Conservation (phyloP, 129 eudicot species). For the Tagetes patula region DNA sequence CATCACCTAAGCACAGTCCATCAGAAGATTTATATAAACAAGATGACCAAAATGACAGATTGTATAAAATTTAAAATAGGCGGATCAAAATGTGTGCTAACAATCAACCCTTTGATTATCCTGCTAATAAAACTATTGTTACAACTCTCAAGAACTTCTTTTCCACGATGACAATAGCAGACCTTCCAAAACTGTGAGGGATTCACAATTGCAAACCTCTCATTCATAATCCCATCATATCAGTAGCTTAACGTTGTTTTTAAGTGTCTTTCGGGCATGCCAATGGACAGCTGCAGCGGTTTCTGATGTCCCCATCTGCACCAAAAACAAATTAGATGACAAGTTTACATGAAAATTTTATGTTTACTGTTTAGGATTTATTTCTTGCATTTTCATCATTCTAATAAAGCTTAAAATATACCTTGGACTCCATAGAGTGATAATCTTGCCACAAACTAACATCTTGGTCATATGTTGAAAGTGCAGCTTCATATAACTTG, state of each 20-base stretch:
- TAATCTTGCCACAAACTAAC: conserved; percentile 78
- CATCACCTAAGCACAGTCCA: no score
- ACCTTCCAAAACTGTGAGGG: conserved; percentile 39
- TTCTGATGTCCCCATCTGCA: conserved; percentile 93
- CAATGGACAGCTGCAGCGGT: conserved; percentile 77
- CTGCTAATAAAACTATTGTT: conserved; percentile 19
- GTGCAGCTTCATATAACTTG: conserved; percentile 75
- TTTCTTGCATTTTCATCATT: not conserved
- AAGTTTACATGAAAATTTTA: not conserved
- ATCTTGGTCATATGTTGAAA: conserved; percentile 72
- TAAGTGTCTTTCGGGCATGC: conserved; percentile 73
- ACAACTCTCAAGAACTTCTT: conserved; percentile 17
- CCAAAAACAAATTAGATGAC: not conserved
- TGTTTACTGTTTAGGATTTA: not conserved
- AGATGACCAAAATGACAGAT: no score
- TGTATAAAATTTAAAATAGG: no score
- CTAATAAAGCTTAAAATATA: conserved; percentile 17
- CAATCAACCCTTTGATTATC: conserved; percentile 2
- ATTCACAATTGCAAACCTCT: conserved; percentile 25
- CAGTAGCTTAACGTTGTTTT: conserved; percentile 33
- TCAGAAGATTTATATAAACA: no score
- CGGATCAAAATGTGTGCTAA: not conserved
- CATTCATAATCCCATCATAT: conserved; percentile 26
- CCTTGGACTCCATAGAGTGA: conserved; percentile 76
- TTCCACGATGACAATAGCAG: conserved; percentile 15